Evolutionary conservation across 225 moss, liverwort and hornwort species (phyloP).

Genomic region (Asterella californica): DNA sequence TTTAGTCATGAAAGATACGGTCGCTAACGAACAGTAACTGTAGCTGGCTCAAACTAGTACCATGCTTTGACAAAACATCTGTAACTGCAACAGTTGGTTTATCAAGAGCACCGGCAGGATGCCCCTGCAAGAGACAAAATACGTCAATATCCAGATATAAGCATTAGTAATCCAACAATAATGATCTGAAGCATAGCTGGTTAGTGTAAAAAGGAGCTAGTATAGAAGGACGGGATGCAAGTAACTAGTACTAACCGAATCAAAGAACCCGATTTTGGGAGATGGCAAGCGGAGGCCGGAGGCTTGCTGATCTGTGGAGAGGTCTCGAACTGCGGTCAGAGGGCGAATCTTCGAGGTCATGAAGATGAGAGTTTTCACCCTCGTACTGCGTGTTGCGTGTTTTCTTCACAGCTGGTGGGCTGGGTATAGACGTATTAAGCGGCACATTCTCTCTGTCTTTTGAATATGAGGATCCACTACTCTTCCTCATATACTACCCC

Average conservation of each 20-base stretch:
- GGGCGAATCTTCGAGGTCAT: neutral
- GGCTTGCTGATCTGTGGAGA: conserved; percentile 20
- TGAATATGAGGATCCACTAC: conserved; percentile 15
- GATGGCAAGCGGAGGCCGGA: conserved; percentile 45
- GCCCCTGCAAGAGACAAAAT: conserved; percentile 21
- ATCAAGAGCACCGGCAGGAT: conserved; percentile 11
- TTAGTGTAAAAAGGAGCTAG: neutral
- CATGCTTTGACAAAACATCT: conserved; percentile 16
- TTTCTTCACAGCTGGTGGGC: conserved; percentile 17
- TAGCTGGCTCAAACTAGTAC: neutral
- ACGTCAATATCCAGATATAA: neutral
- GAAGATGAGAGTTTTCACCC: neutral
- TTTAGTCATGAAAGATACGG: too few species aligned
- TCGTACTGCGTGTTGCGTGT: neutral
- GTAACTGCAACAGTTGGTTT: conserved; percentile 12
- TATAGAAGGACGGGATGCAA: neutral
- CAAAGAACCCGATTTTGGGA: conserved; percentile 46
- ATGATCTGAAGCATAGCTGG: too few species aligned
- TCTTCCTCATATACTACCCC: conserved; percentile 19
- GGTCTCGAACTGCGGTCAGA: neutral
- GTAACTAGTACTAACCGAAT: conserved; percentile 32
- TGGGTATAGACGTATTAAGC: neutral
- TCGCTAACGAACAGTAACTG: too few species aligned
- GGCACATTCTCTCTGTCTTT: conserved; percentile 18
- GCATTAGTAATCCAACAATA: neutral